These are phyloP conservation scores for Neopestalotiopsis rosae DNA, from an alignment of 2,329 filamentous ascomycete species.

Conservation along the genomic window DNA sequence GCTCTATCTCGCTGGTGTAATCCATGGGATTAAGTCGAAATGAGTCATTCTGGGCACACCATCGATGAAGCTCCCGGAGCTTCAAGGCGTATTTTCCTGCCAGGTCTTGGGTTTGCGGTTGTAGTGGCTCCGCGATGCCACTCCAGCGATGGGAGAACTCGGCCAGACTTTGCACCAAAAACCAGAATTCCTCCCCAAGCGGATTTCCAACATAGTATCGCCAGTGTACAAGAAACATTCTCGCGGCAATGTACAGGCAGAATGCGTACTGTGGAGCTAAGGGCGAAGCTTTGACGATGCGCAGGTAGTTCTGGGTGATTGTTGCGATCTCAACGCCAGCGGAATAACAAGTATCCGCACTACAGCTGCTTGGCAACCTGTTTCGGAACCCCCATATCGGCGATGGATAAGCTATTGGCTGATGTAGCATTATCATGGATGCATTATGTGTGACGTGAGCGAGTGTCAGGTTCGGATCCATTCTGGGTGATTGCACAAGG, in stretches of 20 bases:
- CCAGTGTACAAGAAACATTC: conserved; percentile 40
- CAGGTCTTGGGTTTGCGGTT: conserved; percentile 15
- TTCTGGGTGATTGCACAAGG: conserved; percentile 32
- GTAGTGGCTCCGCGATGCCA: conserved; percentile 14
- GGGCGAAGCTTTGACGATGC: conserved; percentile 34
- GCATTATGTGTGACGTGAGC: conserved; percentile 54
- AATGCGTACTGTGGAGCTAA: conserved; percentile 46
- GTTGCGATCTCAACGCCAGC: conserved; percentile 50
- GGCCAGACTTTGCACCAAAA: conserved; percentile 34
- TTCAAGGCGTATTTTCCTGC: conserved; percentile 28
- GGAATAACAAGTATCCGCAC: conserved; percentile 51
- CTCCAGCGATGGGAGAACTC: conserved; percentile 29
- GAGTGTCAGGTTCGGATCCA: conserved; percentile 54
- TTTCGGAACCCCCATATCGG: conserved; percentile 34
- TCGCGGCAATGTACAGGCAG: conserved; percentile 48
- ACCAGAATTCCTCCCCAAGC: conserved; percentile 25
- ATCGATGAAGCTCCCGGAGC: conserved; percentile 23
- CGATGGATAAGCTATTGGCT: conserved; percentile 49
- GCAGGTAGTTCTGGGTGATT: conserved; percentile 50
- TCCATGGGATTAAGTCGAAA: conserved; percentile 22
- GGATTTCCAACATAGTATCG: conserved; percentile 10
- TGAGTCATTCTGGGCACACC: conserved; percentile 19
- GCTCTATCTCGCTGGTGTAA: conserved; percentile 21
- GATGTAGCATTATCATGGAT: conserved; percentile 53
- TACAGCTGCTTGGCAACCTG: conserved; percentile 47